Base-by-base conservation (phyloP, 306 rosid genomes). In the Trifolium dubium region DNA sequence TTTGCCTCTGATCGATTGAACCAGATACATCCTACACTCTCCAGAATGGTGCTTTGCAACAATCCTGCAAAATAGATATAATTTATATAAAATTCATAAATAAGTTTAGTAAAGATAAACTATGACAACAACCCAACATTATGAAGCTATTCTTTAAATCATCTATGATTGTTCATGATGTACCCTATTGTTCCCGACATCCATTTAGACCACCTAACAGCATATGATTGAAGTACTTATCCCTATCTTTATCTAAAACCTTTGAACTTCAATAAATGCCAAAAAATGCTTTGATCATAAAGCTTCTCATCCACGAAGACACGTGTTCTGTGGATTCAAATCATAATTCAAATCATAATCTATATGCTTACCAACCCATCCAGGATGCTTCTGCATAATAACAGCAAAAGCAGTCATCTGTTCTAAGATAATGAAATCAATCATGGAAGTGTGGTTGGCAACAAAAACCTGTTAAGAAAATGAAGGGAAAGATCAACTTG, bases 331-430 rank as follows among this genome's bases (percentile, higher is more conserved):
- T 29, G 50, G 58, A 34, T 18, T 64, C 50, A 62, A 46, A 50
- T 54, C 60, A 60, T 19, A 39, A 34, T 18, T 64, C 50, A 62
- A 46, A 50, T 54, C 60, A 60, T 19, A 39, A 68, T 35, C 19
- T 51, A 28, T 67, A 71, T 44, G 74, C 98, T 85, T 84, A 94
- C 98, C 98, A 83, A 94, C 97, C 98, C 98, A 94, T 80, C 98
- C 98, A 76, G 91, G 92, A 86, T 94, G 98, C 75, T 92, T 94
- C 83, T 94, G 98, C 98, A 94, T 91, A 55, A 94, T 94, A 55
- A 91, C 98, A 80, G 98, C 96, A 85, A 94, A 94, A 53, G 98
- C 96, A 8, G 98, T 89, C 97, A 94, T 94, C 91, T 94, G 98
- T 75, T 91, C 95, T 85, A 94, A 83, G 85, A 94, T 70, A 75